Base-by-base conservation (phyloP, 1,284 basidiomycete genomes). In the Cerrena zonata region DNA sequence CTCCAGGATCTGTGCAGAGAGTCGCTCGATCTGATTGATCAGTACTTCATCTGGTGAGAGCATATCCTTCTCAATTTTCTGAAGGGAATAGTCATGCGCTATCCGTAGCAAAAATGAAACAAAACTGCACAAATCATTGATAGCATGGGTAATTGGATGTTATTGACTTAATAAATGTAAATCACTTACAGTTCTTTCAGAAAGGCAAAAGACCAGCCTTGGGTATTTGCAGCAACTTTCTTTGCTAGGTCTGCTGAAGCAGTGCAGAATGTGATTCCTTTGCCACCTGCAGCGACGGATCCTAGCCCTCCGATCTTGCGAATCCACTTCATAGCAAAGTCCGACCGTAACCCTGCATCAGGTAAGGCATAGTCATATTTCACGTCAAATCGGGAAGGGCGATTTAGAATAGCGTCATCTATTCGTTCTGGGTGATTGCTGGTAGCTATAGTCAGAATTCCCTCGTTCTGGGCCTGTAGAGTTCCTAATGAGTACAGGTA, bases 401-500 rank as follows among this genome's bases (percentile, higher is more conserved):
- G 66, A 53, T 69, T 74, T 7, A 74, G 66, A 12, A 77, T 61
- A 3, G 71, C 69, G 15, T 73, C 72, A 53, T 77, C 74, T 45
- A 77, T 70, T 5, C 64, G 61, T 49, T 76, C 74, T 47, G 74
- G 70, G 60, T 77, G 74, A 56, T 77, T 77, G 11, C 74, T 75
- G 1, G 75, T 75, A 4, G 69, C 74, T 54, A 77, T 72, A 52
- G 74, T 63, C 12, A 59, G 40, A 27, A 60, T 60, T 30, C 58
- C 59, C 21, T 49, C 52, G 46, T 60, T 60, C 23, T 56, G 50
- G 5, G 59, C 59, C 56, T 60, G 47, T n/a, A 19, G 19, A 5
- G 34, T 1, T 13, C 25, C 36, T 15, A 39, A 41, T 48, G 11
- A 47, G 24, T 38, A 27, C 1, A n/a, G 27, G 4, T 21, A 21